A percentile compares a stretch with the other conserved stretches of the same genome.
phyloP scores from a whole-genome alignment of 2,329 filamentous ascomycete genomes.

The Trichothecium roseum region DNA sequence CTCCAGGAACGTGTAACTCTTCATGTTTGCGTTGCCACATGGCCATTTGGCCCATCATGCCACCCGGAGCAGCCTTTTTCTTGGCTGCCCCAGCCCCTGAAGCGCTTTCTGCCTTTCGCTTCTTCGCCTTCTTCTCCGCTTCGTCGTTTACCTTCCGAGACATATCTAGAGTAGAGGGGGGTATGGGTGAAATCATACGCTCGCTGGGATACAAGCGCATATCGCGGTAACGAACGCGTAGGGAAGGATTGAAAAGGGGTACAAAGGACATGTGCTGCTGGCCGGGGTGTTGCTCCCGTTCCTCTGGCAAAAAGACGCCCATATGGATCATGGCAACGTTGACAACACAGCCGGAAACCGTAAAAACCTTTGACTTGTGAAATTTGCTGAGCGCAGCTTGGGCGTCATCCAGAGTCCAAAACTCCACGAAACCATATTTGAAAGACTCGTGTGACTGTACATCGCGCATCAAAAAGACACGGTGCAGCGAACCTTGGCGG shows the following conservation, averaged over 20 bases:
- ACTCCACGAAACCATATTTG: constrained; percentile 78
- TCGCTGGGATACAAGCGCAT: constrained; percentile 61
- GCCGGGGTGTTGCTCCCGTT: constrained; percentile 43
- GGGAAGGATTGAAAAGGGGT: constrained; percentile 55
- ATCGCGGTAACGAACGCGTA: constrained; percentile 70
- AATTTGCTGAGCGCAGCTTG: constrained; percentile 64
- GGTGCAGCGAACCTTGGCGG: constrained; percentile 60
- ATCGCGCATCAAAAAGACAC: constrained; percentile 69
- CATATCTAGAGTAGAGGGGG: constrained; percentile 23
- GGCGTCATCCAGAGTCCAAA: constrained; percentile 65
- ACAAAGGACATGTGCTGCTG: constrained; percentile 58
- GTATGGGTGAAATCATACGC: constrained; percentile 44
- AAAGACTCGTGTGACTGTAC: constrained; percentile 61
- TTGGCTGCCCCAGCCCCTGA: constrained; percentile 19
- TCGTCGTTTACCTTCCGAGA: constrained; percentile 11
- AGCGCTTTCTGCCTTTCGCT: constrained; percentile 38
- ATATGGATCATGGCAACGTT: constrained; percentile 67
- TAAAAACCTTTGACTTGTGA: constrained; percentile 63
- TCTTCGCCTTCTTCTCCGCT: constrained; percentile 28
- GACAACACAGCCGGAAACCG: constrained; percentile 64
- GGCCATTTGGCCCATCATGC: constrained; percentile 32
- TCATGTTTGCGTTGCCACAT: constrained; percentile 34
- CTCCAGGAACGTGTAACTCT: constrained; percentile 20
- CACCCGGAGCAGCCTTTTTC: constrained; percentile 18
- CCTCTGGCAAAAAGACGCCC: constrained; percentile 72